These are phyloP conservation scores for Cutaneotrichosporon sp. DNA, from an alignment of 1,284 basidiomycete genomes.

Conservation along the genomic window DNA sequence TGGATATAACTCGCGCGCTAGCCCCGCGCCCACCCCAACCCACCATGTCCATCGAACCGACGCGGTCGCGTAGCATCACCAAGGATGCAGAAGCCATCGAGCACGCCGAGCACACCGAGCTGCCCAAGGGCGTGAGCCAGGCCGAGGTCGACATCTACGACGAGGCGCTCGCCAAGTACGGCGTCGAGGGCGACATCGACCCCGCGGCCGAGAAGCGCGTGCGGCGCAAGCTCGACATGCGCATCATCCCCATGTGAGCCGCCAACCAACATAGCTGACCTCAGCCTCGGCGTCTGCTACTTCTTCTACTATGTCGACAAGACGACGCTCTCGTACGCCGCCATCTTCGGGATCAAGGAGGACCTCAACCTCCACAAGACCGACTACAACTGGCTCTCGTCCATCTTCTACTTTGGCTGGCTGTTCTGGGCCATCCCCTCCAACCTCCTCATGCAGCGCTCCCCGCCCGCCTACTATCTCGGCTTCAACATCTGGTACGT, in stretches of 20 bases:
- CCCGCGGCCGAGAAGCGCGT: slow-evolving; percentile 44
- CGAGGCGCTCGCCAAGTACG: slow-evolving; percentile 46
- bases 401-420: slow-evolving; percentile 58
- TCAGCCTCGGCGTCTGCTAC: slow-evolving; percentile 41
- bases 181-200: slow-evolving; percentile 41
- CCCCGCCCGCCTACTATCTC: slow-evolving; percentile 57
- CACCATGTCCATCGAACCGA: not conserved
- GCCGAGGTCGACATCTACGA: slow-evolving; percentile 41
- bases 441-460: slow-evolving; percentile 58
- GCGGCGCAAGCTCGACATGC: slow-evolving; percentile 39
- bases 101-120: not conserved
- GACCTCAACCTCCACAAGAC: slow-evolving; percentile 45
- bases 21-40: not conserved
- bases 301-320: slow-evolving; percentile 51
- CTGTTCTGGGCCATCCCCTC: slow-evolving; percentile 58
- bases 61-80: not conserved
- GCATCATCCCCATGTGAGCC: slow-evolving; percentile 37
- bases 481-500: slow-evolving; percentile 57
- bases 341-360: slow-evolving; percentile 49
- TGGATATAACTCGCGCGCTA: not conserved
- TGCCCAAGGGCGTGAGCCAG: slow-evolving; percentile 1
- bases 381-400: slow-evolving; percentile 51
- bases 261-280: too few relatives aligned
- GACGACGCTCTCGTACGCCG: slow-evolving; percentile 50
- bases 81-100: not conserved